phyloP scores from a whole-genome alignment of 2,329 filamentous ascomycete species.

The Cladophialophora chaetospira region DNA sequence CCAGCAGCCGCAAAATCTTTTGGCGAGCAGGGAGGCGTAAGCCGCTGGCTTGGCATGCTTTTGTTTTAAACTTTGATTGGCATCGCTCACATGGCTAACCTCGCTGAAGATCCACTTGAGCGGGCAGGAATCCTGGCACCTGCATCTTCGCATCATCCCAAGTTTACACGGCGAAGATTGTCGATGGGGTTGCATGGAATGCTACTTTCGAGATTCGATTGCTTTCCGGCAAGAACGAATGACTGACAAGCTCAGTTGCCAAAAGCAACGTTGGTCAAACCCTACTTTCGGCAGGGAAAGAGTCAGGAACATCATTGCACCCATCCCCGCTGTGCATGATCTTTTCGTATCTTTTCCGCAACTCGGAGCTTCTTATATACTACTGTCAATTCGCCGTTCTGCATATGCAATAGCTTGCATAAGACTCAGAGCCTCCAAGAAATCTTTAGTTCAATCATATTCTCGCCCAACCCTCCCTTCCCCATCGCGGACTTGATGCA shows the following conservation, averaged over 20 bases:
- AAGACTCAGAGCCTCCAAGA: slow-evolving; percentile 22
- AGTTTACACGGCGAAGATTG: slow-evolving; percentile 3
- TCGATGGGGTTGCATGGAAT: slow-evolving; percentile 10
- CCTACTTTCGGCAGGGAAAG: background rate
- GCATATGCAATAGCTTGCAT: slow-evolving; percentile 14
- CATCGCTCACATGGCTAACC: background rate
- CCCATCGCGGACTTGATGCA: background rate
- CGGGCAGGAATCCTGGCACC: slow-evolving; percentile 8
- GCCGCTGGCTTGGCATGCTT: slow-evolving; percentile 14
- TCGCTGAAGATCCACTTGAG: background rate
- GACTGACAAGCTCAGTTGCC: slow-evolving; percentile 7
- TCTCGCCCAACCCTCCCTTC: slow-evolving; percentile 13
- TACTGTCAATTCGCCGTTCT: slow-evolving; percentile 3
- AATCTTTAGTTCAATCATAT: slow-evolving; percentile 14
- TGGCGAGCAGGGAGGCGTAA: slow-evolving; percentile 11
- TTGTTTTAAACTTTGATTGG: slow-evolving; percentile 1
- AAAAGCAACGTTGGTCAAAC: background rate
- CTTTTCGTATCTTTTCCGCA: background rate
- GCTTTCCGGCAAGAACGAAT: slow-evolving; percentile 1
- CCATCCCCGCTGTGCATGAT: background rate
- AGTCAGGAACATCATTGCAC: background rate
- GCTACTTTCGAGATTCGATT: background rate
- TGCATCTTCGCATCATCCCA: slow-evolving; percentile 1
- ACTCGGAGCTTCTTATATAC: background rate
- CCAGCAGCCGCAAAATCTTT: slow-evolving; percentile 8